Evolutionary conservation across 2,329 filamentous ascomycete species (phyloP).

Genomic region (Juglanconis oblonga): DNA sequence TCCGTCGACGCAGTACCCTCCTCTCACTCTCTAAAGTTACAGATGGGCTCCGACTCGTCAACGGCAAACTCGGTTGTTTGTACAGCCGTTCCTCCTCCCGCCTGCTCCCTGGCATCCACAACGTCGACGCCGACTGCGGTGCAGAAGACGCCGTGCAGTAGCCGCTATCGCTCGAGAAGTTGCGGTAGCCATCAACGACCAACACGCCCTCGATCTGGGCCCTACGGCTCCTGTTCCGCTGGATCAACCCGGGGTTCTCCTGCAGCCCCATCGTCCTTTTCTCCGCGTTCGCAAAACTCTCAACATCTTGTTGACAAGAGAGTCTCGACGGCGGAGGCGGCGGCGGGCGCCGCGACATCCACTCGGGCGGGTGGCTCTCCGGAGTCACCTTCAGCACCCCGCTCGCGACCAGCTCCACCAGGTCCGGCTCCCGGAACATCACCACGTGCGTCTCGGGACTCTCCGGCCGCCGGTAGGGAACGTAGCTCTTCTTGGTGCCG

Average conservation of each 20-base stretch:
- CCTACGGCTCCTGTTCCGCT: not conserved
- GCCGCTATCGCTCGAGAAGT: conserved; percentile 8
- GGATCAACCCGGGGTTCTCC: not conserved
- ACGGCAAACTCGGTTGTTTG: not conserved
- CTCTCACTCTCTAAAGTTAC: not conserved
- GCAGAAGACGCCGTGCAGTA: conserved; percentile 2
- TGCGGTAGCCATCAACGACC: not conserved
- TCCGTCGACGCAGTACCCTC: not conserved
- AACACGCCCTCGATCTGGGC: not conserved
- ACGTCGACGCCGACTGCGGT: not conserved
- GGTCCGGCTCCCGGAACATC: conserved; percentile 4
- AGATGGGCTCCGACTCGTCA: not conserved
- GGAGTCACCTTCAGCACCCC: not conserved
- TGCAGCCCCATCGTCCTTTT: not conserved
- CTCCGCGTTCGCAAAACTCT: not conserved
- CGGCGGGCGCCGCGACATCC: not conserved
- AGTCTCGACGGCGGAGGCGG: not conserved
- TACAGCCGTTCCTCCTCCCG: not conserved
- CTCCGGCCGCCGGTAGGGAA: not conserved
- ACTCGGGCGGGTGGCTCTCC: not conserved
- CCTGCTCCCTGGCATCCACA: not conserved
- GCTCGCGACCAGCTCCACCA: not conserved
- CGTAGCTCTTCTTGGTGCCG: too few relatives aligned
- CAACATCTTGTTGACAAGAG: not conserved
- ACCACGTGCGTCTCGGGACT: not conserved